Evolutionary conservation across 495 filamentous ascomycete species (phyloP).

Genomic region (Aspergillus bridgeri): DNA sequence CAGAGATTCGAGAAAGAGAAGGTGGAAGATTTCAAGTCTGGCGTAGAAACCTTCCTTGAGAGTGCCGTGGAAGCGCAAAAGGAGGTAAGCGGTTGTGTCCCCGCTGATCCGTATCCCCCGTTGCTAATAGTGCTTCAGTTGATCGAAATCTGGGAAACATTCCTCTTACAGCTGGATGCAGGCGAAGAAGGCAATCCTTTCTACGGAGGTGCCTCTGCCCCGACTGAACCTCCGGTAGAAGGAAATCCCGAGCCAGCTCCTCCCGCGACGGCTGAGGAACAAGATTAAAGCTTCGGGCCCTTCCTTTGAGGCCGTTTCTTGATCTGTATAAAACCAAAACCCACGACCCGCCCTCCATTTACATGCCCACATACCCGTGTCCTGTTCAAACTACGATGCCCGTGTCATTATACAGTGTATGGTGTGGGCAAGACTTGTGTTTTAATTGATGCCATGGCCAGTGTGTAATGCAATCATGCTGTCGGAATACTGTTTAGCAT

Average conservation of each 20-base stretch:
- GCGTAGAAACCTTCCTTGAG: slow-evolving; percentile 95
- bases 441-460: slow-evolving; percentile 12
- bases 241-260: slow-evolving; percentile 28
- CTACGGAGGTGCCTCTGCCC: slow-evolving; percentile 49
- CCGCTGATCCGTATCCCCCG: neutral
- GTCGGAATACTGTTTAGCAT: slow-evolving; percentile 13
- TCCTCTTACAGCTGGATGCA: slow-evolving; percentile 88
- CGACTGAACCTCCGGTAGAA: slow-evolving; percentile 22
- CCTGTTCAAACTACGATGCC: slow-evolving; percentile 1
- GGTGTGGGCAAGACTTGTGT: slow-evolving; percentile 12
- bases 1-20: slow-evolving; percentile 96
- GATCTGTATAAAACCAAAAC: slow-evolving; percentile 19
- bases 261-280: slow-evolving; percentile 34
- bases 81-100: slow-evolving; percentile 60
- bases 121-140: slow-evolving; percentile 53
- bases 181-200: slow-evolving; percentile 83
- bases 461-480: slow-evolving; percentile 12
- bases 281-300: neutral
- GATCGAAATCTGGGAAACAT: slow-evolving; percentile 98
- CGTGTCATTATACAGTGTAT: slow-evolving; percentile 10
- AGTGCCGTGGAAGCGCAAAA: slow-evolving; percentile 97
- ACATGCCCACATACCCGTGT: neutral
- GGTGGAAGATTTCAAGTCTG: slow-evolving; percentile 98
- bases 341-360: slow-evolving; percentile 1
- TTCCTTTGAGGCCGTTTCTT: neutral